These are phyloP conservation scores for Colletotrichum lupini DNA, from an alignment of 2,329 filamentous ascomycete species.

Conservation along the genomic window DNA sequence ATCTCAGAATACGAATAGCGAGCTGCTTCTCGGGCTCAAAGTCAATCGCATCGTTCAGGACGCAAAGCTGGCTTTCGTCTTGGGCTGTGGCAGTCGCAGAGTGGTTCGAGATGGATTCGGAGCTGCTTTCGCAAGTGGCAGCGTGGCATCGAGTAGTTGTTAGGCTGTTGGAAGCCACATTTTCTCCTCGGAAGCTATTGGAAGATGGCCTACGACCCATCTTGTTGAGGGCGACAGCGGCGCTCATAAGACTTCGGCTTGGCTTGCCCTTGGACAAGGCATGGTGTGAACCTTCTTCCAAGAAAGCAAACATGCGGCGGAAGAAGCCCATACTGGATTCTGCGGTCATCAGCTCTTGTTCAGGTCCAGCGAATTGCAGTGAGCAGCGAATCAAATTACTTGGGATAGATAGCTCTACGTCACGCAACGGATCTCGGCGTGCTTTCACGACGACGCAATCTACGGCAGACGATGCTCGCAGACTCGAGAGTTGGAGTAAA, in stretches of 20 bases:
- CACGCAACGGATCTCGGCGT: neutral
- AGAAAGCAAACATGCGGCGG: neutral
- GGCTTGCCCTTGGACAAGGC: neutral
- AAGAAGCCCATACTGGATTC: neutral
- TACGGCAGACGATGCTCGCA: neutral
- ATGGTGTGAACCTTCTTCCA: neutral
- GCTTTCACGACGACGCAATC: neutral
- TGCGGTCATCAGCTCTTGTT: neutral
- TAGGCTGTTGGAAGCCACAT: neutral
- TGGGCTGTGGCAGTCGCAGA: neutral
- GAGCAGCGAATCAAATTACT: neutral
- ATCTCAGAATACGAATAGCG: neutral
- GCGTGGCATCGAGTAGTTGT: neutral
- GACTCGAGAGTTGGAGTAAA: neutral
- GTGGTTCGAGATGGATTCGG: neutral
- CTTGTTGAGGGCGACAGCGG: neutral
- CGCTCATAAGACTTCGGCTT: neutral
- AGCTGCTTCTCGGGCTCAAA: neutral
- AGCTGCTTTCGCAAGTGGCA: neutral
- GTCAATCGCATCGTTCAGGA: neutral
- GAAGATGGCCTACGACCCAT: neutral
- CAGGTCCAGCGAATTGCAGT: too few relatives aligned
- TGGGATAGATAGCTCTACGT: neutral
- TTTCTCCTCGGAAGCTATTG: neutral
- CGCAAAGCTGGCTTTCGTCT: neutral